Evolutionary conservation across 73 alveolate genomes (phyloP).

Genomic region (Tetrahymena elliotti): DNA sequence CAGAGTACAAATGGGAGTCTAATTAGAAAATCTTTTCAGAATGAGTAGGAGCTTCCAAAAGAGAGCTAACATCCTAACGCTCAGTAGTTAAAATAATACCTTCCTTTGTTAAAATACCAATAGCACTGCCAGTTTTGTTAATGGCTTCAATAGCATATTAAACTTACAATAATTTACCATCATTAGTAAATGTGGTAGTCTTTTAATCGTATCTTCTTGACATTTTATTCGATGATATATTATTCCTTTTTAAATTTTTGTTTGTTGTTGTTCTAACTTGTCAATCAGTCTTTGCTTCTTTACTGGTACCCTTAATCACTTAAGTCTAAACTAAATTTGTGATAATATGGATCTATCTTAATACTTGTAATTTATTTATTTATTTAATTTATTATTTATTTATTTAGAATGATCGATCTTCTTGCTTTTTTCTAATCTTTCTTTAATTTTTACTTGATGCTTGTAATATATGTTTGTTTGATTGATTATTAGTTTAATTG

Average conservation of each 20-base stretch:
- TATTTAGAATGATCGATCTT: background rate
- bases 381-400: too few species aligned
- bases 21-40: slow-evolving; percentile 34
- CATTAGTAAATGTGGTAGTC: slow-evolving; percentile 80
- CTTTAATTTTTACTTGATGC: too few species aligned
- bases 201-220: slow-evolving; percentile 73
- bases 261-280: background rate
- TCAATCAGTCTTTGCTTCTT: background rate
- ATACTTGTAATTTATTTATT: background rate
- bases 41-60: slow-evolving; percentile 51
- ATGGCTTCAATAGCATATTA: slow-evolving; percentile 63
- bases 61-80: slow-evolving; percentile 50
- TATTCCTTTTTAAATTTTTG: background rate
- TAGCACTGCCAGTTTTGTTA: slow-evolving; percentile 55
- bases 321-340: background rate
- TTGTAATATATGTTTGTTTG: background rate
- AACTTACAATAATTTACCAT: slow-evolving; percentile 67
- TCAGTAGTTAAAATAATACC: slow-evolving; percentile 61
- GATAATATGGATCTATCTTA: background rate
- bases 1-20: slow-evolving; percentile 55
- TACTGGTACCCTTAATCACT: background rate
- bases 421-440: background rate
- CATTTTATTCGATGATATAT: slow-evolving; percentile 15
- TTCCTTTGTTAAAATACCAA: slow-evolving; percentile 57
- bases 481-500: background rate